Conservation (phyloP, 257 asterid species). For the Solanum tarijense region DNA sequence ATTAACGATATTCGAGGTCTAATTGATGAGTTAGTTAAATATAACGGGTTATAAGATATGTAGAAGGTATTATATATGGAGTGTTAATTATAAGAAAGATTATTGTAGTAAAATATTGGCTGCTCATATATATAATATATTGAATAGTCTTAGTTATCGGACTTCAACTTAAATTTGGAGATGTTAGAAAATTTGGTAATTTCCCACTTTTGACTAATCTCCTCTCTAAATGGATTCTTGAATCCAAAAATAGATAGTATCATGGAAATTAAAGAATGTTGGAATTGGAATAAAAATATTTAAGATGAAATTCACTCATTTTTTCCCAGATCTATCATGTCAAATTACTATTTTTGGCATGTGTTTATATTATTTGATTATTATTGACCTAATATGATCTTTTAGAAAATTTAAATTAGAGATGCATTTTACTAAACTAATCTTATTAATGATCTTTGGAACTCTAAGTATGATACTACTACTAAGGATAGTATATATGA, state of each 20-base stretch:
- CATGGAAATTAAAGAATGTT: neutral
- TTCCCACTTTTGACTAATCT: neutral
- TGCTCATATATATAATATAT: neutral
- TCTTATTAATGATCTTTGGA: neutral
- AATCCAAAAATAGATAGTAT: neutral
- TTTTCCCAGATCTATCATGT: neutral
- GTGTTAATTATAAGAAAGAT: neutral
- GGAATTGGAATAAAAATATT: neutral
- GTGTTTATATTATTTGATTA: neutral
- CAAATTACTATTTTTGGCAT: neutral
- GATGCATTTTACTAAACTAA: neutral
- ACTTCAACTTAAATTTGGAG: neutral
- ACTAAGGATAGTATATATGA: neutral
- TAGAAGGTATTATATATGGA: neutral
- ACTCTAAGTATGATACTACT: neutral
- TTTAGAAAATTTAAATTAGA: neutral
- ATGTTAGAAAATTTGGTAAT: neutral
- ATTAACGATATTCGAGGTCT: neutral
- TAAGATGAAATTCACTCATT: neutral
- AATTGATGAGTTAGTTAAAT: neutral
- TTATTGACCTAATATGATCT: neutral
- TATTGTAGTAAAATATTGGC: neutral
- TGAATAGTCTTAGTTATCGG: neutral
- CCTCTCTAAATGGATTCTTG: neutral
- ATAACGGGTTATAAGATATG: neutral